phyloP scores from a whole-genome alignment of 176 grass and related monocot genomes.

The Tillandsia leiboldiana region DNA sequence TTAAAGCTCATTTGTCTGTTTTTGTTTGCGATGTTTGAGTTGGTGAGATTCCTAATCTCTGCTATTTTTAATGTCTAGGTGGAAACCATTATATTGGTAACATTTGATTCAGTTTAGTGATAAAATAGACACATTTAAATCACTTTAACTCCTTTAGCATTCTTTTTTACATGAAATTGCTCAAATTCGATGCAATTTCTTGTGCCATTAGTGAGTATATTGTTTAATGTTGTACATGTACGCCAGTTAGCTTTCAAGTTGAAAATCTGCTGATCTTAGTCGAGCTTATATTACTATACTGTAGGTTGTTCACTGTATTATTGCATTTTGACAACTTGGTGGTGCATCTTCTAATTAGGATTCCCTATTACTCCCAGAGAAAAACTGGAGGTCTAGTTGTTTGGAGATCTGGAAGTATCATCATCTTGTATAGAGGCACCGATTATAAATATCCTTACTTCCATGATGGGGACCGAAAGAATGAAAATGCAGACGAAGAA shows the following conservation, averaged over 20 bases:
- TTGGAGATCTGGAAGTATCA: conserved; percentile 88
- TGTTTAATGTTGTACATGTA: neutral
- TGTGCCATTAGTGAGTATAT: neutral
- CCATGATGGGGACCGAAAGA: conserved; percentile 11
- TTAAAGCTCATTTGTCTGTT: too few species aligned
- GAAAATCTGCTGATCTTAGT: neutral
- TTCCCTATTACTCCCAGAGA: conserved; percentile 32
- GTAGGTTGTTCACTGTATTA: neutral
- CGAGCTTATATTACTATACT: neutral
- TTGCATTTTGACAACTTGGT: neutral
- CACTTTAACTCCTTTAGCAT: too few species aligned
- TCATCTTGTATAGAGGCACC: conserved; percentile 76
- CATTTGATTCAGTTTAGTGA: too few species aligned
- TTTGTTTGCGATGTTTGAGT: too few species aligned
- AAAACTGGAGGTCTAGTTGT: conserved; percentile 93
- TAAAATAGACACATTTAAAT: too few species aligned
- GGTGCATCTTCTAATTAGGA: conserved; percentile 17
- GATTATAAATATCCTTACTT: conserved; percentile 85
- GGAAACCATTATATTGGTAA: too few species aligned
- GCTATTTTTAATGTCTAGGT: too few species aligned
- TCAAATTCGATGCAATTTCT: neutral
- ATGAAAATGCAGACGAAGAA: conserved; percentile 11
- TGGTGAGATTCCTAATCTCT: too few species aligned
- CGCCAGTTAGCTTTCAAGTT: neutral
- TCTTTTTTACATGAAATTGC: too few species aligned